Percentiles rank a stretch among this genome's conserved stretches.
Conservation (phyloP, 2,329 filamentous ascomycete genomes). For the Aspergillus carbonarius region DNA sequence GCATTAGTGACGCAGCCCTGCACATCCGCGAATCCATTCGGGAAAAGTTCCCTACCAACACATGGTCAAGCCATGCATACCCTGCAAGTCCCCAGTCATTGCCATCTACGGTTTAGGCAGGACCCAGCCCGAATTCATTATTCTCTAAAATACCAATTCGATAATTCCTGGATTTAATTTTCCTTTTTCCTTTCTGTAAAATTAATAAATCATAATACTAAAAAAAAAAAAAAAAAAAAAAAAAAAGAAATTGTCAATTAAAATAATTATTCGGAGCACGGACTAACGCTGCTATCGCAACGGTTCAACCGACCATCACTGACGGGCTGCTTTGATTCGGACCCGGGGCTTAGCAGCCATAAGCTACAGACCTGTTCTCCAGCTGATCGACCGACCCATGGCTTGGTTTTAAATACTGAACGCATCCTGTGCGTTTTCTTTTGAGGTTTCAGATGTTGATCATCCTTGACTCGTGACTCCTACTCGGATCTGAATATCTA, state of each 20-base stretch:
- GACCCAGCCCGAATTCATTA: constrained; percentile 3
- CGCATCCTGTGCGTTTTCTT: constrained; percentile 11
- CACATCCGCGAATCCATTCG: constrained; percentile 20
- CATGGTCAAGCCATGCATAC: constrained; percentile 23
- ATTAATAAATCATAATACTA: too few relatives aligned
- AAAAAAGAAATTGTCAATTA: constrained; percentile 7
- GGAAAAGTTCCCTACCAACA: constrained; percentile 26
- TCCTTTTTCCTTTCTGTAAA: neutral
- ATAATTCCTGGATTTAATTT: neutral
- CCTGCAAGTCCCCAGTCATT: constrained; percentile 6
- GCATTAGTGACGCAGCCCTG: constrained; percentile 26
- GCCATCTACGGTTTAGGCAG: neutral
- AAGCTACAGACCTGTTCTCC: constrained; percentile 16
- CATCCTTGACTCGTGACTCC: constrained; percentile 6
- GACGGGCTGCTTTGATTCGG: constrained; percentile 14
- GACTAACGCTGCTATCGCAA: constrained; percentile 23
- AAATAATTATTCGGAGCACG: constrained; percentile 16
- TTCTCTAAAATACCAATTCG: neutral
- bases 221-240: too few relatives aligned
- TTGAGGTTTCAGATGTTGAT: constrained; percentile 13
- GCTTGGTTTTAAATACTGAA: constrained; percentile 21
- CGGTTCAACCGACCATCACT: constrained; percentile 19
- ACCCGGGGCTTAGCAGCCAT: constrained; percentile 25
- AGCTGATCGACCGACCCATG: constrained; percentile 19
- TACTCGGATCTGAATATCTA: constrained; percentile 15